Percentiles rank a stretch among this genome's conserved stretches.
Evolutionary conservation across 163 green algal genomes (phyloP).

Genomic region (Scenedesmus sp.): DNA sequence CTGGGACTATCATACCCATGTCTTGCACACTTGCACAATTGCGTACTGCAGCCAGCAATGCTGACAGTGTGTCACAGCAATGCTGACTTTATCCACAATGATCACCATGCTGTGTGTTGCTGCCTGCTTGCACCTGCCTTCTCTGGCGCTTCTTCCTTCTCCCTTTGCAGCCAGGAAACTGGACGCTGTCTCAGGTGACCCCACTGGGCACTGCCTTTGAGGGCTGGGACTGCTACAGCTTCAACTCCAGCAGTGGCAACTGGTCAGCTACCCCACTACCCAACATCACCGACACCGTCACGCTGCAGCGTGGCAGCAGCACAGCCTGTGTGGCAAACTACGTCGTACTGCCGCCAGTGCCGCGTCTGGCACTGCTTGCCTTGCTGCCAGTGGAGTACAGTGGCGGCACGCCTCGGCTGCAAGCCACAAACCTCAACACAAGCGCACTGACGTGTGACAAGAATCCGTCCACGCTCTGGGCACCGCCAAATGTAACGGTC

Average conservation of each 20-base stretch:
- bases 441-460: not conserved
- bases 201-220: not conserved
- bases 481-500: not conserved
- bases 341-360: not conserved
- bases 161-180: not conserved
- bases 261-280: not conserved
- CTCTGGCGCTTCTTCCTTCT: too few relatives aligned
- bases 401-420: not conserved
- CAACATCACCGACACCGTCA: not conserved
- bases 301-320: not conserved
- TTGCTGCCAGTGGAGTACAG: not conserved
- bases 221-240: not conserved
- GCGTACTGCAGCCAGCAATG: too few relatives aligned
- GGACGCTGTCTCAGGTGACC: not conserved
- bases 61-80: not conserved
- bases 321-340: not conserved
- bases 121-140: not conserved
- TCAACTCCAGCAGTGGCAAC: not conserved
- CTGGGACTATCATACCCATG: too few relatives aligned
- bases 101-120: not conserved
- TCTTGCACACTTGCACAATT: too few relatives aligned
- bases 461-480: not conserved
- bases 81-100: not conserved
- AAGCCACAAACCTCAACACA: not conserved
- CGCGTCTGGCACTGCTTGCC: not conserved